phyloP scores from a whole-genome alignment of 2,329 filamentous ascomycete genomes.

The Colletotrichum karsti region DNA sequence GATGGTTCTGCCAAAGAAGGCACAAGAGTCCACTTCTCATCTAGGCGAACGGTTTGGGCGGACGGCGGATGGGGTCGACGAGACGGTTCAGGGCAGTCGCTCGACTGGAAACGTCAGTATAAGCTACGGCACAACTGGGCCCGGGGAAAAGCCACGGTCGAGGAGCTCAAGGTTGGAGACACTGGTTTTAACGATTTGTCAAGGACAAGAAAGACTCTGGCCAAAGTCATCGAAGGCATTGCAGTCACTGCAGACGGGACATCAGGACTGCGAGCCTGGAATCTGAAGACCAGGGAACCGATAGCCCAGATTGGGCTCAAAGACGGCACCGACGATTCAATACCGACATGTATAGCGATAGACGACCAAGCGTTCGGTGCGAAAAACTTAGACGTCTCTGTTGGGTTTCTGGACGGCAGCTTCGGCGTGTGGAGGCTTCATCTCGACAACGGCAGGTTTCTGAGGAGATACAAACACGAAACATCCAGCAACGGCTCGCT shows the following conservation, averaged over 20 bases:
- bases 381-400: conserved; percentile 63
- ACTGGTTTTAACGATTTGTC: conserved; percentile 35
- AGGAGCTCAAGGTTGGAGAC: conserved; percentile 72
- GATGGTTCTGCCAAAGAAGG: conserved; percentile 40
- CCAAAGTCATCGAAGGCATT: conserved; percentile 79
- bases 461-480: conserved; percentile 64
- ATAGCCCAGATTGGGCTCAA: conserved; percentile 59
- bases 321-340: conserved; percentile 30
- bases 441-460: conserved; percentile 51
- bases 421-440: conserved; percentile 76
- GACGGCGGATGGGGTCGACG: conserved; percentile 48
- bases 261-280: conserved; percentile 82
- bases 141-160: conserved; percentile 80
- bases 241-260: conserved; percentile 78
- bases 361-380: conserved; percentile 58
- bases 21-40: conserved; percentile 53
- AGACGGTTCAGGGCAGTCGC: conserved; percentile 63
- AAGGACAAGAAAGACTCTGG: conserved; percentile 66
- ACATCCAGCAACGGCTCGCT: conserved; percentile 72
- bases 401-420: conserved; percentile 78
- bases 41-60: conserved; percentile 53
- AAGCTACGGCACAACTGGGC: conserved; percentile 92
- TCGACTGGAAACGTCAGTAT: conserved; percentile 91
- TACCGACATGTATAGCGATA: conserved; percentile 72
- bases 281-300: conserved; percentile 69